A percentile compares a stretch with the other conserved stretches of the same genome.
phyloP scores from a whole-genome alignment of 2,329 filamentous ascomycete species.

The Chaetomiaceae sp. region DNA sequence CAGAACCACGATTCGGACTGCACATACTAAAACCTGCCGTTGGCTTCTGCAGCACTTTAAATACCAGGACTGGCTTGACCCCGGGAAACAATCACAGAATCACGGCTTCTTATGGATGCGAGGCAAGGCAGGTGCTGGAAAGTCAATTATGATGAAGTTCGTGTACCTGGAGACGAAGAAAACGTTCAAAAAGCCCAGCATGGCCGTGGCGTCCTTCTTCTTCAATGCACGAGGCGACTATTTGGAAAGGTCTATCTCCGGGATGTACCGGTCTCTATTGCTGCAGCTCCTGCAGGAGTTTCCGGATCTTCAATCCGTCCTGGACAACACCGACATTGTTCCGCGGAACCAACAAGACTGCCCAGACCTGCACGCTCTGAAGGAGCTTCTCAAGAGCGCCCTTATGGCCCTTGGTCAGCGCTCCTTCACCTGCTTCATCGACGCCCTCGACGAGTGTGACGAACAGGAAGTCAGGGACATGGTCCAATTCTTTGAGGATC shows the following conservation, averaged over 20 bases:
- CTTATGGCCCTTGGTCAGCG: constrained; percentile 13
- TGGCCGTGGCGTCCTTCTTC: constrained; percentile 38
- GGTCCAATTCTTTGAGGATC: constrained; percentile 35
- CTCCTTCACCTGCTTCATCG: constrained; percentile 26
- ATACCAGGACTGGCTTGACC: constrained; percentile 36
- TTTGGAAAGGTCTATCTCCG: constrained; percentile 39
- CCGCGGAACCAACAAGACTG: no score
- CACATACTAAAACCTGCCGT: constrained; percentile 34
- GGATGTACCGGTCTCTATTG: constrained; percentile 47
- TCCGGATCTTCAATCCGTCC: constrained; percentile 29
- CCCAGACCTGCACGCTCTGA: no score
- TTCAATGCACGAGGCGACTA: constrained; percentile 41
- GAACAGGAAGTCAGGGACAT: constrained; percentile 34
- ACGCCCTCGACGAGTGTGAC: constrained; percentile 44
- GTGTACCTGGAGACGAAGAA: constrained; percentile 7
- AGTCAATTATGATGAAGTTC: constrained; percentile 21
- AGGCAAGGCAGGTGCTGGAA: constrained; percentile 18
- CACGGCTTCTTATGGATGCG: constrained; percentile 19
- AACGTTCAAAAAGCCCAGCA: constrained; percentile 19
- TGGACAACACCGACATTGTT: constrained; percentile 24
- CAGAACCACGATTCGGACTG: constrained; percentile 15
- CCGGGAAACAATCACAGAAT: constrained; percentile 6
- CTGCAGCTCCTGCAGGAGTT: constrained; percentile 36
- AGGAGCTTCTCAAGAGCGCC: constrained; percentile 22
- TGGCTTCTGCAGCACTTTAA: constrained; percentile 34